Base-by-base conservation (phyloP, 331 rosid genomes). In the Spiraea crenata region DNA sequence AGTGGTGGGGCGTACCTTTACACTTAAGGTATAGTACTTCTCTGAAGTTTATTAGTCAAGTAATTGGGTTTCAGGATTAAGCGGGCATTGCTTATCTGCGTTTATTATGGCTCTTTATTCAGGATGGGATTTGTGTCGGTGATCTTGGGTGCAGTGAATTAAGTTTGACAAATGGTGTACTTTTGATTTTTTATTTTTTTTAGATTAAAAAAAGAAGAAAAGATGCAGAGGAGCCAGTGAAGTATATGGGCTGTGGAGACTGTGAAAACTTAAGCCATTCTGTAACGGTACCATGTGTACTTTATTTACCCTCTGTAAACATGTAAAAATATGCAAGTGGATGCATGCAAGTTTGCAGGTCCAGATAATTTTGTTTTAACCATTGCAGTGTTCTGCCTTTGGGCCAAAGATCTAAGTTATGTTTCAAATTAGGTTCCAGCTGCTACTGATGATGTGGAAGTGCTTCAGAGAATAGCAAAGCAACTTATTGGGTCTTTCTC, bases 241-340 rank as follows among this genome's bases (percentile, higher is more conserved):
- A 93, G 87, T 93, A 83, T 82, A 87, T 93, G 99, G 99, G 99
- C 48, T 83, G 88, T 72, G 99, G 99, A 77, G 96, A 91, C 74
- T 93, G 96, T 80, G 97, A 93, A 83, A 93, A 93, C 83, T 77
- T 91, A 84, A 93, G 97, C 84, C 99, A 89, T 79, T 93, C 99
- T 5, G 37, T 82, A 11, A 89, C 90, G 92, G 97, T 93, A 82
- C 60, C 52, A 45, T 56, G 52, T 59, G 48, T 47, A 49, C 49
- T 63, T 61, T 39, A 60, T 52, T 57, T 58, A 51, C 69, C 61
- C 11, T 61, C 37, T 52, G 34, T 69, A 37, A 54, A 63, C 63
- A 75, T 67, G 25, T 14, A 51, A 58, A 48, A 6, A 56, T 46
- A 25, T 60, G 51, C 14, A 44, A 52, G 39, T 67, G 59, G 41